Base-by-base conservation (phyloP, 192 early-diverging fungal species). In the Podochytrium sp. region DNA sequence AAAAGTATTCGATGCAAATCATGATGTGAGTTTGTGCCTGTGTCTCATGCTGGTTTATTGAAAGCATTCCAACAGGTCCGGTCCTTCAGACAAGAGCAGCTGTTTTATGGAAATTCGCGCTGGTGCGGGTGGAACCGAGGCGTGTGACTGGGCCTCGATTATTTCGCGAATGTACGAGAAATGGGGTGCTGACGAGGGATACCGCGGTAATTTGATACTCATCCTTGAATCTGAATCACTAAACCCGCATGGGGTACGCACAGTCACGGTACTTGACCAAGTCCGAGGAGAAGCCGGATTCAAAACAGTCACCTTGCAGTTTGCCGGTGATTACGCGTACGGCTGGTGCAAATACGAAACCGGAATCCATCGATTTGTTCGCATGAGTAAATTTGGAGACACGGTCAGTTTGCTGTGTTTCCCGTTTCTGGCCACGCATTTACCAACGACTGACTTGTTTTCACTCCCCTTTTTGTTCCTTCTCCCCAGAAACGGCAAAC, bases 31-130 rank as follows among this genome's bases (percentile, higher is more conserved):
- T 1, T 47, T 47, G 7, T 20, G 7, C 10, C 10, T 20, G 20
- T 12, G 7, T 47, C 43, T 7, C 43, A 12, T 47, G 7, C 43
- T 12, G 43, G 7, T 47, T 7, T 47, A 47, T 14, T 34, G 12
- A 39, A 43, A 16, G 61, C 6, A 16, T 34, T 41, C 10, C 6
- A 51, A 51, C 37, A 81, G 80, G 80, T 53, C 78, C n/a, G 74
- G 75, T 5, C 77, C 80, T 25, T 78, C 74, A 1, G 85, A 87
- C 60, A 73, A 78, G 34, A 75, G 70, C 61, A 81, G 81, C 30
- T 87, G 85, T 52, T 87, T 87, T 55, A 70, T 87, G 27, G 85
- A 87, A 71, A 55, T 87, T 23, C 70, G 80, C 30, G 83, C 85
- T 27, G 85, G 85, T 2, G 68, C 81, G 7, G 85, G 85, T 32